These are phyloP conservation scores for Saccharomyces hybrid DNA, from an alignment of 1,139 yeast genomes.

Conservation along the genomic window DNA sequence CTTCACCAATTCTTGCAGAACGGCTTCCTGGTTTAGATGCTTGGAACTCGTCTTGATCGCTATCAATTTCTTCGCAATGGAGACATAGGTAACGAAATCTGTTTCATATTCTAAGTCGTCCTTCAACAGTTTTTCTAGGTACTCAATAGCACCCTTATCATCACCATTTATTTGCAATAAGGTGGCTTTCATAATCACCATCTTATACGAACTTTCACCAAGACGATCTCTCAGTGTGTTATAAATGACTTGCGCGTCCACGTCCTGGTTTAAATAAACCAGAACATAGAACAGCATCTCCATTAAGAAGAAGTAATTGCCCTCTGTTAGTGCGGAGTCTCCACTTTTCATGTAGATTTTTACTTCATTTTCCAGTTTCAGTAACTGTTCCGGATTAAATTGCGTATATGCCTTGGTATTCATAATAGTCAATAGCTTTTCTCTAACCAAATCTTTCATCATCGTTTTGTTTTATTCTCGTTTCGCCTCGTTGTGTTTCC, in stretches of 20 bases:
- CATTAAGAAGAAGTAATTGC: slow-evolving; percentile 50
- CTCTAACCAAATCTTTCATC: slow-evolving; percentile 13
- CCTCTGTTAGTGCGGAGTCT: slow-evolving; percentile 33
- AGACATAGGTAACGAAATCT: slow-evolving; percentile 24
- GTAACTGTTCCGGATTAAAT: slow-evolving; percentile 35
- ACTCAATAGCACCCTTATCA: slow-evolving; percentile 23
- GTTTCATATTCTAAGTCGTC: slow-evolving; percentile 28
- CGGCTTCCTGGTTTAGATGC: slow-evolving; percentile 9
- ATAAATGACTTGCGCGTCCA: slow-evolving; percentile 59
- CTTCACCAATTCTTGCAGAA: slow-evolving; percentile 14
- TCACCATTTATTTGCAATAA: slow-evolving; percentile 25
- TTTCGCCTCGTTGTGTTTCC: too few species aligned
- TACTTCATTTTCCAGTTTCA: slow-evolving; percentile 33
- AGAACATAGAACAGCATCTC: slow-evolving; percentile 69
- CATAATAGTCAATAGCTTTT: slow-evolving; percentile 32
- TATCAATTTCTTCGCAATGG: slow-evolving; percentile 23
- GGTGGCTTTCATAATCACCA: slow-evolving; percentile 27
- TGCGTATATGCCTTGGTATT: slow-evolving; percentile 35
- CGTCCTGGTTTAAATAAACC: slow-evolving; percentile 56
- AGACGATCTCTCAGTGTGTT: slow-evolving; percentile 62
- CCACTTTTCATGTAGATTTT: slow-evolving; percentile 16
- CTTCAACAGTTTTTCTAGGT: slow-evolving; percentile 23
- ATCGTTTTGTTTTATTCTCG: neutral
- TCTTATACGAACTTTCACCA: slow-evolving; percentile 35
- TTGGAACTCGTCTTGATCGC: slow-evolving; percentile 16